Base-by-base conservation (phyloP, 371 early-diverging fungal species). In the Lichtheimia hyalospora region DNA sequence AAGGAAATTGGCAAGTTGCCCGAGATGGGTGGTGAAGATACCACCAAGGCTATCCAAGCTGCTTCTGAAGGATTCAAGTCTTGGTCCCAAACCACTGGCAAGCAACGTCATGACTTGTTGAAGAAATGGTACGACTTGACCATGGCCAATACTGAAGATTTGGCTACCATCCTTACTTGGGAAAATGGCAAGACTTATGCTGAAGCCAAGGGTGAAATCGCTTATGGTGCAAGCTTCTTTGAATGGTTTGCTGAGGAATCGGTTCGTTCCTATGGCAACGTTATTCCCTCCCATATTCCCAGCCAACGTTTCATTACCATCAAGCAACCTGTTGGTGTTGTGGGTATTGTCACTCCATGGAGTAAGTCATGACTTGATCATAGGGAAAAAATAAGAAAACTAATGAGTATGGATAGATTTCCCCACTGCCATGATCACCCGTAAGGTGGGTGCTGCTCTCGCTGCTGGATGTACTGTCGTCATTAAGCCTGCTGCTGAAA, bases 161-260 rank as follows among this genome's bases (percentile, higher is more conserved):
- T 94, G 64, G 94, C 88, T 23, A 85, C 77, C 27, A 81, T 92
- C 52, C 71, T 92, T 67, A 90, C 92, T 18, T 77, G 85, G 75
- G 93, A 93, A 66, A 83, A 88, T 61, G 93, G 93, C 42, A 93
- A 92, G 63, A 68, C 77, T 0, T 57, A 79, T 40, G 57, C 62
- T 15, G 79, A 87, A 59, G 81, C 89, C 3, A 59, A 71, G 14
- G 92, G 89, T n/a, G 95, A 95, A 68, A 74, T 94, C 12, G 73
- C 73, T 13, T 96, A 96, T 70, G 90, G 89, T 50, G 88, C 86
- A 23, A 68, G 70, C 23, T 95, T 90, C 69, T 77, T 93, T 52
- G 89, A 90, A 59, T 96, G 94, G 95, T 95, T 93, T 66, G 83
- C 91, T 23, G 93, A 93, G 61, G 95, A 95, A 67, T 89, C 92